Base-by-base conservation (phyloP, 768 basidiomycete genomes). In the Termitomyces titanicus region DNA sequence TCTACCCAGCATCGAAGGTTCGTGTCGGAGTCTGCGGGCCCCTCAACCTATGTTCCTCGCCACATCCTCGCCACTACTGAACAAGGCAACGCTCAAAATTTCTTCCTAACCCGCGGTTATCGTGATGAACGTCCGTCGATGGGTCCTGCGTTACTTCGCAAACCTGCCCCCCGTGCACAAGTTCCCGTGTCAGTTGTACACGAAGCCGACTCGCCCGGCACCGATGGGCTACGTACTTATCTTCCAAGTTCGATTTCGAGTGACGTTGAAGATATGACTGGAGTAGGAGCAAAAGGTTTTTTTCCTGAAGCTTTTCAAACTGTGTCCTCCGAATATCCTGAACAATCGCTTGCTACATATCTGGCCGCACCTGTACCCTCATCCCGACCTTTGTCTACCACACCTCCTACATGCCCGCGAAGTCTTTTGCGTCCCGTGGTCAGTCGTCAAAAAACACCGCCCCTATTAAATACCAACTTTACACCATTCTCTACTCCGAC, bases 91-190 rank as follows among this genome's bases (percentile, higher is more conserved):
- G 31, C 17, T 44, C 33, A 25, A 18, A 47, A 56, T 13, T 54
- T 54, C 33, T 22, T 48, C 5, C 42, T 56, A 17, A 15, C 50
- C 20, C 56, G 45, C 40, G 54, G 57, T 9, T 54, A 63, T 39
- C 56, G 55, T 8, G 33, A 29, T 24, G 51, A 59, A 18, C 15
- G 42, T 34, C 8, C 48, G 11, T 72, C 56, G 58, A 57, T 33
- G 67, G 65, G 34, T 47, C 64, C 50, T 51, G 61, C 56, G 52
- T 57, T 79, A 25, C 70, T 84, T 56, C 81, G 84, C 37, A 89
- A 88, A 63, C 81, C 80, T 20, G 82, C 82, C 22, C 86, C 85
- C 0, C 72, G 82, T 56, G 83, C 81, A 10, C 83, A 86, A 61
- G 68, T 87, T 5, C 85, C 86, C 1, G 74, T 82, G 11, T 84